Percentiles rank a stretch among this genome's conserved stretches.
phyloP scores from a whole-genome alignment of 306 rosid genomes.

The Amphicarpaea edgeworthii region DNA sequence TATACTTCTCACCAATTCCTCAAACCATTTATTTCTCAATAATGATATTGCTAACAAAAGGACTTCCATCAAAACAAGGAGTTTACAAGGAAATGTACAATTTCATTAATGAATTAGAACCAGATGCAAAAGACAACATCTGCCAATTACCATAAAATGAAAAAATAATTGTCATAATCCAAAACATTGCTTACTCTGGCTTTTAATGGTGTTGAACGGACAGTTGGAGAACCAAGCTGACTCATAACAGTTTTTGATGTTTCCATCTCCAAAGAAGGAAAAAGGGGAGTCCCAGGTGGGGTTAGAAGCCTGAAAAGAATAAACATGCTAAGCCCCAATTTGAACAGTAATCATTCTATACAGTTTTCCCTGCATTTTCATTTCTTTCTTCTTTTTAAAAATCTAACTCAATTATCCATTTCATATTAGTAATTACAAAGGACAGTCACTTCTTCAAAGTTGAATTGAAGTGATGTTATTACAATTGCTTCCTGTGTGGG shows the following conservation, averaged over 20 bases:
- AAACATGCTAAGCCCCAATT: slow-evolving; percentile 43
- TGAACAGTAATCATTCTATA: slow-evolving; percentile 20
- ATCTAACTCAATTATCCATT: not conserved
- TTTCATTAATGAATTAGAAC: slow-evolving; percentile 36
- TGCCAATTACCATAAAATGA: slow-evolving; percentile 21
- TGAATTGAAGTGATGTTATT: not conserved
- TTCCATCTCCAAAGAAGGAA: slow-evolving; percentile 95
- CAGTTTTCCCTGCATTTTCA: not conserved
- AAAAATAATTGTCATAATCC: slow-evolving; percentile 8
- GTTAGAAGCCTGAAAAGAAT: slow-evolving; percentile 84
- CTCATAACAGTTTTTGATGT: slow-evolving; percentile 74
- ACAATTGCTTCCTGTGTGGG: not conserved
- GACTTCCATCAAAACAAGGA: slow-evolving; percentile 19
- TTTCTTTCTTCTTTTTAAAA: not conserved
- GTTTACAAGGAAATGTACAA: not conserved
- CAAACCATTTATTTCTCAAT: slow-evolving; percentile 34
- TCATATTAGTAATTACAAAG: not conserved
- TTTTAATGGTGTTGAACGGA: slow-evolving; percentile 75
- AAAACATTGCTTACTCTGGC: slow-evolving; percentile 81
- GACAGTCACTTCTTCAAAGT: not conserved
- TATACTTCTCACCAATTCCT: not conserved
- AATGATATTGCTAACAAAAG: slow-evolving; percentile 18
- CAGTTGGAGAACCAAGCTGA: slow-evolving; percentile 72
- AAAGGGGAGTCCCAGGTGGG: slow-evolving; percentile 97
- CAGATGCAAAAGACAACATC: slow-evolving; percentile 25